Evolutionary conservation across 2,329 filamentous ascomycete species (phyloP), one percentile per base, ranked within the genome.

Genomic region (Colletotrichum navitas): DNA sequence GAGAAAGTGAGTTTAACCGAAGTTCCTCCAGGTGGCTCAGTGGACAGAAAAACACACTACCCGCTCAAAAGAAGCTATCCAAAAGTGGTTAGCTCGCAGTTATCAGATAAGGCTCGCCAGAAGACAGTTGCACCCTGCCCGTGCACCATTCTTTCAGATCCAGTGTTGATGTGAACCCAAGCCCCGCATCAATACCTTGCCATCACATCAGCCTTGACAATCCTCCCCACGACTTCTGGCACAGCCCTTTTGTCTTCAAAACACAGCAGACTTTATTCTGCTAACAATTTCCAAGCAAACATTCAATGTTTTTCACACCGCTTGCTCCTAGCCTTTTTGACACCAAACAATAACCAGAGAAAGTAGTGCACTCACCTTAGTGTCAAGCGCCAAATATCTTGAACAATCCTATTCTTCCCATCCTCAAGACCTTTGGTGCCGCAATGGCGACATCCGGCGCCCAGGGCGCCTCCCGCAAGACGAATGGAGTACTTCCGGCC

Each of bases 401-500:
- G 29, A 26, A 61, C 39, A 54, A n/a, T 26, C 54, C 32, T 21
- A 52, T 47, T 65, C 43, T 56, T 5, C 26, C 18, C 34, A 34
- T 36, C 41, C 41, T 64, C 54, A 65, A 54, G 26, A 59, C 29
- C 32, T 47, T 60, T 18, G 49, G 34, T 39, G 14, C 24, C 24
- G 55, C 36, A 24, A 74, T 74, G 73, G 52, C 72, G 39, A 63
- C 66, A 2, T 52, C 73, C 8, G 54, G 65, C 49, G 56, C 68
- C 41, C 71, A 72, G 18, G 63, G 59, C 45, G 29, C 68, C 26
- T 67, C 68, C 16, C 83, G 80, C 47, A 84, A 84, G 74, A 74
- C 85, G 6, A 89, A 88, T 75, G 89, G 89, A 34, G 82, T 89
- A 12, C 80, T 89, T 43, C 83, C 87, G 54, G 84, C 88, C 58